Base-by-base conservation (phyloP, 495 filamentous ascomycete genomes). In the Oleoguttula mirabilis region DNA sequence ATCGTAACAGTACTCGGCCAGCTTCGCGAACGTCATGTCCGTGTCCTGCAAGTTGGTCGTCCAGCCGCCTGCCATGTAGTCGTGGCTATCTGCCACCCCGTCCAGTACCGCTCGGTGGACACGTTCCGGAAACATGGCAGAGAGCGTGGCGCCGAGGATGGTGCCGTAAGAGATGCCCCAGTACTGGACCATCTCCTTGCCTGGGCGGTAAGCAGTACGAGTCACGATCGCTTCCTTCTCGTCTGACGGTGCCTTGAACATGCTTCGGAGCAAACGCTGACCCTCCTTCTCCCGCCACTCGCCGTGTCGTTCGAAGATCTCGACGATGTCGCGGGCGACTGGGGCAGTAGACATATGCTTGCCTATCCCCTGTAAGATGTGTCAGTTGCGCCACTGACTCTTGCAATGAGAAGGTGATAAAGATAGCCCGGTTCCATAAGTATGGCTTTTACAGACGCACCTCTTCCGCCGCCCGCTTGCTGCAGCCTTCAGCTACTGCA, bases 1-100 rank as follows among this genome's bases (percentile, higher is more conserved):
- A 12, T 55, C 47, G 53, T 66, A 74, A 52, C 78, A 78, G 4
- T 69, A 60, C 4, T 60, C 47, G 64, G 75, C 67, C 1, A 70
- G 69, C 28, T 68, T 70, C 23, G 21, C 45, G 21, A 49, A n/a
- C 10, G 27, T 34, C 17, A 36, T 6, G 27, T 63, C 60, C 2
- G 58, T 52, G 32, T 60, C 55, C 22, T 40, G 22, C 11, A 61
- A 48, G 39, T 59, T 60, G 25, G 51, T 46, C 36, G 47, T 52
- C 33, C 59, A 55, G 3, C 52, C 42, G 12, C 35, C 42, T 10
- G 54, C 61, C 3, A 71, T 69, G 48, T 64, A 57, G 23, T 66
- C 65, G 30, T 61, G 28, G 15, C 51, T 24, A 60, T 65, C 47
- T 7, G 68, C 68, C 4, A 75, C 71, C 1, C 63, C 72, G 36